Conservation (phyloP, 768 basidiomycete species). For the Hebeloma cylindrosporum region DNA sequence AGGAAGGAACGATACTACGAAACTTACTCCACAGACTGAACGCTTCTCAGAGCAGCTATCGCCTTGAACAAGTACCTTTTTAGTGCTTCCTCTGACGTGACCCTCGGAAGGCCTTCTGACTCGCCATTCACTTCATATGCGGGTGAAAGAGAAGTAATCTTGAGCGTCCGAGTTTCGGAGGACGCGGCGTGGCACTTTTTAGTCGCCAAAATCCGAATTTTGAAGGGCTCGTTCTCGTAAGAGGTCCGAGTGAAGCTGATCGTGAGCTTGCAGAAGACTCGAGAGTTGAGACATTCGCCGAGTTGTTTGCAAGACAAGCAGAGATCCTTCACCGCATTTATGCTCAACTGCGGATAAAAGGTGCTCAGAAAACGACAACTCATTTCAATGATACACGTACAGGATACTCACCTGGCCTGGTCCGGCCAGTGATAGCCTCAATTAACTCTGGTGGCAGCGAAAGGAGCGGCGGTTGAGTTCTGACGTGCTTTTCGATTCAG, state of each 20-base stretch:
- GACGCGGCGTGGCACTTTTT: neutral
- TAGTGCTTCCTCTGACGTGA: conserved; percentile 6
- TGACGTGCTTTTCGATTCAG: no score
- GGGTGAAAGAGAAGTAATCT: conserved; percentile 11
- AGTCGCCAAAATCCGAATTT: conserved; percentile 6
- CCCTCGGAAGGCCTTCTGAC: conserved; percentile 5
- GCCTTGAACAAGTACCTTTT: conserved; percentile 8
- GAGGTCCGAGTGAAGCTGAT: conserved; percentile 12
- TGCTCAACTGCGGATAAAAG: conserved; percentile 13
- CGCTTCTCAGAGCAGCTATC: conserved; percentile 10
- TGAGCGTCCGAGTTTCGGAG: conserved; percentile 8
- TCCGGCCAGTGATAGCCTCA: conserved; percentile 8
- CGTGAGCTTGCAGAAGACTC: conserved; percentile 11
- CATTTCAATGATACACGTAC: neutral
- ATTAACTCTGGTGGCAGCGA: conserved; percentile 17
- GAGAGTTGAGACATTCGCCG: conserved; percentile 3
- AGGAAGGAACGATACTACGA: neutral
- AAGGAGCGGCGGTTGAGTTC: no score
- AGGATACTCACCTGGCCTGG: conserved; percentile 12
- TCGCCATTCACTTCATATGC: conserved; percentile 8
- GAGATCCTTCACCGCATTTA: conserved; percentile 6
- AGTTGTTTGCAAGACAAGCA: conserved; percentile 16
- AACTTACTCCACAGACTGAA: conserved; percentile 13
- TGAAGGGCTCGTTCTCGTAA: neutral
- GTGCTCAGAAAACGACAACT: no score